These are phyloP conservation scores for Platanthera zijinensis DNA, from an alignment of 106 monocot species.

Conservation along the genomic window DNA sequence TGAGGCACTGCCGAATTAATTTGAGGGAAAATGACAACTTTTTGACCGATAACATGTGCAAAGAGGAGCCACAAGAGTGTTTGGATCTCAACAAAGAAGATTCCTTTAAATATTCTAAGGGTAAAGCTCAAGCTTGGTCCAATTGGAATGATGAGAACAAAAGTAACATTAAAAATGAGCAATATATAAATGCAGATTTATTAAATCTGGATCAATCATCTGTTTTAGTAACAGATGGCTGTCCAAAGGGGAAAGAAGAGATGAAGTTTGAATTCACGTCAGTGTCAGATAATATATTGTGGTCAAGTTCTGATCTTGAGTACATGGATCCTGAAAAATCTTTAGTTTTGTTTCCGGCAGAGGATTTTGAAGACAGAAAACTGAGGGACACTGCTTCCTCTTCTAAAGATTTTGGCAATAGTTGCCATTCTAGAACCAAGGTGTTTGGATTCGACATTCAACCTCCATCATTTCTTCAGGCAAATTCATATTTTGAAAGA, in stretches of 20 bases:
- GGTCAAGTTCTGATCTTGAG: constrained; percentile 20
- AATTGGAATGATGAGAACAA: not conserved
- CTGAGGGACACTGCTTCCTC: constrained; percentile 25
- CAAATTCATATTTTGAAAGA: constrained; percentile 11
- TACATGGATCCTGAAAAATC: constrained; percentile 16
- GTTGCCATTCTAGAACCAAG: constrained; percentile 21
- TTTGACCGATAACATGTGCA: not conserved
- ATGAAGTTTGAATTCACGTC: constrained; percentile 13
- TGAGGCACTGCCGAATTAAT: not conserved
- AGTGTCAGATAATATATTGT: constrained; percentile 2
- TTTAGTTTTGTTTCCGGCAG: constrained; percentile 10
- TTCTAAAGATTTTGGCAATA: constrained; percentile 13
- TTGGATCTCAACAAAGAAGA: constrained; percentile 21
- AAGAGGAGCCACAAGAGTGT: constrained; percentile 1
- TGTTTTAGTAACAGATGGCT: not conserved
- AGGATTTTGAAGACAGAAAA: not conserved
- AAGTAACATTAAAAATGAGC: constrained; percentile 7
- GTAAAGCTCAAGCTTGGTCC: not conserved
- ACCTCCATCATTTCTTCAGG: constrained; percentile 9
- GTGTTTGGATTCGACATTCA: constrained; percentile 53
- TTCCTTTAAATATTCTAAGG: constrained; percentile 12
- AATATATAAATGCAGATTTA: not conserved
- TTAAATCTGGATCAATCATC: constrained; percentile 5
- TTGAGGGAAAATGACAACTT: not conserved
- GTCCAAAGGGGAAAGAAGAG: not conserved